These are phyloP conservation scores for Hypoxylon sp. DNA, from an alignment of 2,329 filamentous ascomycete genomes.

Conservation along the genomic window DNA sequence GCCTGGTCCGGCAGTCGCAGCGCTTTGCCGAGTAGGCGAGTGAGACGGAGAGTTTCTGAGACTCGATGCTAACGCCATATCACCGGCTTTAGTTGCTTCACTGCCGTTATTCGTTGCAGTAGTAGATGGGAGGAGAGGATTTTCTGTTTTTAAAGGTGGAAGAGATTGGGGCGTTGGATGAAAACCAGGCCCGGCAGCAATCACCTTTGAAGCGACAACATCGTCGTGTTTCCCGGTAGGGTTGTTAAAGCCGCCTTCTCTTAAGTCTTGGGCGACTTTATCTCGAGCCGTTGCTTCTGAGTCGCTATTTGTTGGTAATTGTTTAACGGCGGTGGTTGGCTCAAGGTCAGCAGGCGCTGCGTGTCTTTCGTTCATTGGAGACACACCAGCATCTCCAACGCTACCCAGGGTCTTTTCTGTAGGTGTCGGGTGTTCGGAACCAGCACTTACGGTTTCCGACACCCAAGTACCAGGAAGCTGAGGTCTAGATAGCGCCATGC, in stretches of 20 bases:
- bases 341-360: conserved; percentile 34
- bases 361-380: conserved; percentile 31
- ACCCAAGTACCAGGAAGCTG: conserved; percentile 46
- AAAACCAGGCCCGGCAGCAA: conserved; percentile 31
- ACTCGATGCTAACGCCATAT: conserved; percentile 15
- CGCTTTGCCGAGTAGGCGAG: conserved; percentile 34
- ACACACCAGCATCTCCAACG: conserved; percentile 24
- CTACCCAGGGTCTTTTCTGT: conserved; percentile 34
- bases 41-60: conserved; percentile 27
- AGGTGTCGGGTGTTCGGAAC: conserved; percentile 38
- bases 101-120: conserved; percentile 4
- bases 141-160: conserved; percentile 39
- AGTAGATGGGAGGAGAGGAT: conserved; percentile 19
- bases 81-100: conserved; percentile 3
- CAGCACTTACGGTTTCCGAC: conserved; percentile 40
- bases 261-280: conserved; percentile 12
- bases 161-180: conserved; percentile 37
- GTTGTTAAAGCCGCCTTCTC: conserved; percentile 22
- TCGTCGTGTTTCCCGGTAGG: conserved; percentile 38
- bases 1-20: conserved; percentile 38
- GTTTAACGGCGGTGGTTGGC: conserved; percentile 35
- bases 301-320: conserved; percentile 32
- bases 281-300: conserved; percentile 14
- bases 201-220: conserved; percentile 35
- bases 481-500: conserved; percentile 31